phyloP scores from a whole-genome alignment of 257 asterid species.

The Nicotiana sylvestris region DNA sequence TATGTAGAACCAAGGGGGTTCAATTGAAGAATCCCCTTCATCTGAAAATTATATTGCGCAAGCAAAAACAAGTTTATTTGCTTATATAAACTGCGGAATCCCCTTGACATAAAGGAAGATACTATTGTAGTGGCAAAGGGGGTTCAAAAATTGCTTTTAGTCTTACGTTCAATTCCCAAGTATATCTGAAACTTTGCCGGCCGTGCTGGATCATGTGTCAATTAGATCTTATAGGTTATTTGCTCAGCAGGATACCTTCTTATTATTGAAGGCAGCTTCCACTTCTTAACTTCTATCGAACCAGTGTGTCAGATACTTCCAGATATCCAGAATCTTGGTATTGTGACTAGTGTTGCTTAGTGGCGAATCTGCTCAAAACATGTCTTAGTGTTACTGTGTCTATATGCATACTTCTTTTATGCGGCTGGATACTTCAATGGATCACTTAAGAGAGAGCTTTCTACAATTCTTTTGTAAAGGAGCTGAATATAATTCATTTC shows the following conservation, averaged over 20 bases:
- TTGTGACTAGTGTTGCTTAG: background rate
- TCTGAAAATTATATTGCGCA: too few species aligned
- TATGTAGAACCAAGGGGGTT: too few species aligned
- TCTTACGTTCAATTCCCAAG: too few species aligned
- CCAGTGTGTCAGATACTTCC: background rate
- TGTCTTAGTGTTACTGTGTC: background rate
- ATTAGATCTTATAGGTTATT: too few species aligned
- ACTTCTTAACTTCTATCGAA: background rate
- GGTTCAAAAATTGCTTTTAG: too few species aligned
- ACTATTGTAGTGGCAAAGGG: too few species aligned
- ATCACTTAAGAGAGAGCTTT: background rate
- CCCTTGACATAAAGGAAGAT: too few species aligned
- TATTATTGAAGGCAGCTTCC: background rate
- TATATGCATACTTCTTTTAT: background rate
- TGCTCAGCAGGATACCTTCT: background rate
- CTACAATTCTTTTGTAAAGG: background rate
- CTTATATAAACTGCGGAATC: too few species aligned
- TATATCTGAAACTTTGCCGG: background rate
- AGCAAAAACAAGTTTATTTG: too few species aligned
- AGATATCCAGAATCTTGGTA: background rate
- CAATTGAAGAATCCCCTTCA: too few species aligned
- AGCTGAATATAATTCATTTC: background rate
- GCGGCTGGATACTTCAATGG: background rate
- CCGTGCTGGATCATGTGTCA: background rate
- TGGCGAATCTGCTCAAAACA: background rate